Evolutionary conservation across 1,284 basidiomycete species (phyloP), one percentile per base, ranked within the genome.

Genomic region (Ceratobasidium sp.): DNA sequence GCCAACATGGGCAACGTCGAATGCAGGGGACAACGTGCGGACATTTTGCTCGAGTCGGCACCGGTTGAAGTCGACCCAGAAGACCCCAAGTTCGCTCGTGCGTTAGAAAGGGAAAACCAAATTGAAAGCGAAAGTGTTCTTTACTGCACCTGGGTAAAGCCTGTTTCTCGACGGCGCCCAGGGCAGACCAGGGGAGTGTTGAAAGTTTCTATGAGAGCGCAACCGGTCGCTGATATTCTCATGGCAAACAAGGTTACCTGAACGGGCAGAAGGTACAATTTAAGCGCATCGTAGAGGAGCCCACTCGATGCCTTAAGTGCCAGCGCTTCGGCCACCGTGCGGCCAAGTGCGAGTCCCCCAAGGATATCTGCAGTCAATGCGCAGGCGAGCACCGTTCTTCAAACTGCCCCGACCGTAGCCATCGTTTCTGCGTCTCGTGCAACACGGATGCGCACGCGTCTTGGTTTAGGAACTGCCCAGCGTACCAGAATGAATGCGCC

Each of bases 281-380:
- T 40, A 4, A 40, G 9, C 28, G 61, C 12, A 64, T 40, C 18
- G 61, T 40, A 6, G 61, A 64, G n/a, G 33, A 42, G 13, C 61
- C 61, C 5, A 40, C 26, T 40, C 69, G 69, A 13, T 71, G 69
- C 55, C 33, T 58, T 9, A 58, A 60, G 18, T 71, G 69, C 40
- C n/a, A n/a, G n/a, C n/a, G n/a, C n/a, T n/a, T n/a, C n/a, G n/a
- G n/a, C n/a, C n/a, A n/a, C n/a, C n/a, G n/a, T n/a, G n/a, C n/a
- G n/a, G n/a, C n/a, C n/a, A n/a, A n/a, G n/a, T 56, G 60, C n/a
- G 3, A 15, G 12, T 60, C 12, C n/a, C n/a, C n/a, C n/a, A n/a
- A n/a, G n/a, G n/a, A n/a, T n/a, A n/a, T n/a, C n/a, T n/a, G n/a
- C n/a, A n/a, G n/a, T n/a, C n/a, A n/a, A n/a, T n/a, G n/a, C n/a